Base-by-base conservation (phyloP, 345 rosid genomes). In the Carallia pectinifolia region DNA sequence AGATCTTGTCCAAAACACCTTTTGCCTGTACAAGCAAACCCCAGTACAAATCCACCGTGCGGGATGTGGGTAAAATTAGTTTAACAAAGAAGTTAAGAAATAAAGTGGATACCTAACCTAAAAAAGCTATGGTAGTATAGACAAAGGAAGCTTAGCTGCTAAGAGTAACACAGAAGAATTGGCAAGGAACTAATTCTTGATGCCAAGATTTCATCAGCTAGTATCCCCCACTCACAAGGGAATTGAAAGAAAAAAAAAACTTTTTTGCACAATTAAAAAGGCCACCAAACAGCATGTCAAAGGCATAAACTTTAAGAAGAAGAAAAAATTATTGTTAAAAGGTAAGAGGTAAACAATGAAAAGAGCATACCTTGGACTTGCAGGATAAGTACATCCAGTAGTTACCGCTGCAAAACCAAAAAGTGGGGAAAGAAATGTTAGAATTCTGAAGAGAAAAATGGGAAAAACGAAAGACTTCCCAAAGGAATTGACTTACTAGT, bases 401-500 rank as follows among this genome's bases (percentile, higher is more conserved):
- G 73, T 15, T 39, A 44, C 67, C 40, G 1, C 77, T 74, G 72
- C 64, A 63, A 16, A 62, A 33, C 59, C n/a, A n/a, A 68, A 61
- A 63, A 18, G 23, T 23, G 19, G 40, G 31, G 2, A 2, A 16
- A n/a, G 23, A 55, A n/a, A 29, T 44, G 18, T 67, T 9, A 74
- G 67, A n/a, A 27, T 18, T 19, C 5, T 8, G 30, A 13, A 59
- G 33, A 17, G 19, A 23, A 17, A 59, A 10, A 23, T 18, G 2
- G 2, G 29, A 37, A 31, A 23, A 7, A 8, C 4, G 53, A 13
- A 19, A 33, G 33, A 18, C 23, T 55, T 1, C 12, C 12, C 50
- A 44, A 44, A 13, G 53, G 30, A 13, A n/a, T 56, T 3, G 9
- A 71, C 72, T 30, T 79, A 88, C 93, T 71, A 71, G 81, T 34